Evolutionary conservation across 2,329 filamentous ascomycete species (phyloP).

Genomic region (Tolypocladium ovalisporum): DNA sequence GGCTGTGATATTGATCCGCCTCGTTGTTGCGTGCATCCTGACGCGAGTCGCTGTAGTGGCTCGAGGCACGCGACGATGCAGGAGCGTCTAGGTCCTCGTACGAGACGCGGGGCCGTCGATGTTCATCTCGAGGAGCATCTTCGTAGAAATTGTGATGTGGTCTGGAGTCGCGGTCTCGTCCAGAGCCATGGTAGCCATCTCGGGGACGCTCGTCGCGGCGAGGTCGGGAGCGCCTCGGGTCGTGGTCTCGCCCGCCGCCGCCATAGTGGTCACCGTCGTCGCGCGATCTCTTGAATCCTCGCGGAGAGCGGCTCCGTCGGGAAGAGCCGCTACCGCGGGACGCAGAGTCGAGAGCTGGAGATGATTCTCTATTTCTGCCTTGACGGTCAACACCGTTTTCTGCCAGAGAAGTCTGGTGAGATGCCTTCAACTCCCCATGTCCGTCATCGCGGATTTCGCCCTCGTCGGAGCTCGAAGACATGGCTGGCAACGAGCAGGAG

Average conservation of each 20-base stretch:
- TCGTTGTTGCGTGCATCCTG: conserved; percentile 10
- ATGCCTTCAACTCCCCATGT: conserved; percentile 65
- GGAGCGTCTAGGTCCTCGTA: conserved; percentile 3
- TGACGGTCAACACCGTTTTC: conserved; percentile 83
- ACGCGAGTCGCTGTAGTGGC: not conserved
- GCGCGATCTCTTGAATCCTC: conserved; percentile 55
- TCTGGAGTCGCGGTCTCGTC: conserved; percentile 12
- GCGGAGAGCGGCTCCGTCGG: conserved; percentile 47
- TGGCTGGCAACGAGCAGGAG: conserved; percentile 9
- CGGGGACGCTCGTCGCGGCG: conserved; percentile 48
- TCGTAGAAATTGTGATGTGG: not conserved
- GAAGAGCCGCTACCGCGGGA: conserved; percentile 29
- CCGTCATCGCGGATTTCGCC: conserved; percentile 75
- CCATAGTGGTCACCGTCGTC: conserved; percentile 50
- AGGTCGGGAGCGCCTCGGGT: conserved; percentile 48
- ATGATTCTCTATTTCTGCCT: conserved; percentile 64
- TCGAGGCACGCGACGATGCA: not conserved
- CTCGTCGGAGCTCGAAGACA: conserved; percentile 62
- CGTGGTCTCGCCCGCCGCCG: conserved; percentile 33
- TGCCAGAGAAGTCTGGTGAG: conserved; percentile 63
- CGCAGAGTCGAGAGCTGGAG: conserved; percentile 39
- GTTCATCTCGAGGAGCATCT: not conserved
- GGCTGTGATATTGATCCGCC: conserved; percentile 26
- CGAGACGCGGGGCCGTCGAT: conserved; percentile 1
- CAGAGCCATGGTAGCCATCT: conserved; percentile 27